Base-by-base conservation (phyloP, 768 basidiomycete species). In the Leccinellum rugosiceps region DNA sequence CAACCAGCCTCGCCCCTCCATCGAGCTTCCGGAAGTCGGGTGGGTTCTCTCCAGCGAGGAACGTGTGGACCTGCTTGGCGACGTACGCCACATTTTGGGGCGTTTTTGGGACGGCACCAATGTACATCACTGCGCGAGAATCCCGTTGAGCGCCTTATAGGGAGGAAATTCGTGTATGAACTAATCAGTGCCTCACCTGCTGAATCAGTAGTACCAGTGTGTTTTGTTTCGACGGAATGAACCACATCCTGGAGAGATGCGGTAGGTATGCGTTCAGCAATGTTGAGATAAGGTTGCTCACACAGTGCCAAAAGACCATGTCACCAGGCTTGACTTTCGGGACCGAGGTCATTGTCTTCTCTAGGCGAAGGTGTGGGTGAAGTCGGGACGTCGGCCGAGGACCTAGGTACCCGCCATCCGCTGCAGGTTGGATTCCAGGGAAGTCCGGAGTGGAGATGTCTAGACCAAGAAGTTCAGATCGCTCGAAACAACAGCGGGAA, bases 301-400 rank as follows among this genome's bases (percentile, higher is more conserved):
- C 82, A 55, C 84, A 86, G 62, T 88, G 87, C 87, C 89, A 90
- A 71, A 87, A 90, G 3, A 89, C 86, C 63, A 86, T 83, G 65
- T 92, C 90, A 2, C 90, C 90, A 0, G 89, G 88, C 52, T 78
- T 75, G 6, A 92, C 89, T 59, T 77, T 81, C 2, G 89, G 89
- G 9, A 88, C 76, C 2, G 85, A 83, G 26, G 82, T 82, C 87
- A 92, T 90, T 1, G 83, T 84, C 48, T 80, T 72, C 0, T 79
- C 77, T 2, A 90, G 77, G 57, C 76, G 75, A 53, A 92, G 74
- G 68, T 92, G 86, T 6, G 89, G 90, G 65, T 92, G 88, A 1
- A 79, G 75, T 15, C 59, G 69, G 17, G 83, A 76, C 14, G 78
- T 86, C 8, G 83, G 83, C 26, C 63, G 66, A 15, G 83, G 85